Base-by-base conservation (phyloP, 345 rosid genomes). In the Camelina neglecta region DNA sequence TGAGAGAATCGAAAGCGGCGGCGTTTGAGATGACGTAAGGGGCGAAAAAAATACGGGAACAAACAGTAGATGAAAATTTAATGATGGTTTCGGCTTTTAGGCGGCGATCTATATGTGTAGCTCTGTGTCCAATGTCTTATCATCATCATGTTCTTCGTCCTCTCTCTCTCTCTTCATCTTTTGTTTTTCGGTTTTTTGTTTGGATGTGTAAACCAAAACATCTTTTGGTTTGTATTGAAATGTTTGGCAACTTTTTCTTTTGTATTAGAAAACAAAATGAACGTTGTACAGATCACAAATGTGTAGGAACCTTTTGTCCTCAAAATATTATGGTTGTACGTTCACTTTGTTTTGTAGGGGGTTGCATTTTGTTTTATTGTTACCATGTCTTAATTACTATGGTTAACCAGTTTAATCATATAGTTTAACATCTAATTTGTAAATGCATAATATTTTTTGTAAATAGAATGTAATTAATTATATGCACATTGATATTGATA, bases 101-200 rank as follows among this genome's bases (percentile, higher is more conserved):
- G 74, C 64, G 69, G 79, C 79, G 64, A 75, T 51, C 57, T 75
- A 29, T 67, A 20, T 67, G 16, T 41, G 11, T 59, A 75, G 79
- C 79, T 75, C 79, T 75, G 75, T 45, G 1, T 33, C 35, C 6
- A 48, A n/a, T 47, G 71, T 69, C 75, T 62, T 76, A 11, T 62
- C 70, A 62, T 24, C 16, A 11, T 62, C 70, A 54, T 26, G 12
- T 58, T 15, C 62, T 41, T 39, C 20, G 23, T 61, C 13, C 2
- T 36, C 49, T 54, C 63, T 21, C 11, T 47, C 2, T 12, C 29
- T 65, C 23, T 39, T 6, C 1, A 15, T 2, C 36, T 29, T 26
- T 12, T 35, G 41, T 33, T 41, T 4, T 5, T 64, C 15, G 9
- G 20, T 44, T 31, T 49, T 47, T 47, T 59, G 60, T 67, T 67